Evolutionary conservation across 768 basidiomycete genomes (phyloP).

Genomic region (Hydnum rufescens): DNA sequence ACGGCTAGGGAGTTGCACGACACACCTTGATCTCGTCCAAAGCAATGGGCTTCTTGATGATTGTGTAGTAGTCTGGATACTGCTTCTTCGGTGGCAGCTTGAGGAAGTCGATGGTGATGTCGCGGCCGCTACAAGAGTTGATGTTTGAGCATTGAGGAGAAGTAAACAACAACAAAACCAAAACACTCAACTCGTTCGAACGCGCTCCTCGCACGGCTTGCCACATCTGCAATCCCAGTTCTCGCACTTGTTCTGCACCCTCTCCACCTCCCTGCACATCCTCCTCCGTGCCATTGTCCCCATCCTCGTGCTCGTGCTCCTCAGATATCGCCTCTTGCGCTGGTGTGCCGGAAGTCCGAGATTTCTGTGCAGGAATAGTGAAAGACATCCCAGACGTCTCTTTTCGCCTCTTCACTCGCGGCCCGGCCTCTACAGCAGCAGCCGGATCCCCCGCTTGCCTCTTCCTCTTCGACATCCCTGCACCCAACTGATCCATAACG

Average conservation of each 20-base stretch:
- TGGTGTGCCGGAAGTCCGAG: neutral
- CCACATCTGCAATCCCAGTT: constrained; percentile 37
- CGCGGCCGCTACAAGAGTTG: constrained; percentile 5
- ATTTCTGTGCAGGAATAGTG: constrained; percentile 1
- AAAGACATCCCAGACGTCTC: constrained; percentile 2
- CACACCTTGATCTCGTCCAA: constrained; percentile 65
- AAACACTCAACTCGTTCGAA: constrained; percentile 62
- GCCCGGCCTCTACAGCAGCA: constrained; percentile 2
- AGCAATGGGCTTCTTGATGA: constrained; percentile 67
- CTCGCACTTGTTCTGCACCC: neutral
- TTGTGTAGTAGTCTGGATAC: constrained; percentile 56
- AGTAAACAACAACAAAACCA: neutral
- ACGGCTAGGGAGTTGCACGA: neutral
- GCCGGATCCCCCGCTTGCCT: constrained; percentile 3
- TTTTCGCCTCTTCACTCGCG: constrained; percentile 4
- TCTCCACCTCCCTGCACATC: neutral
- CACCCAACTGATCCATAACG: neutral
- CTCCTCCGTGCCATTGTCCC: neutral
- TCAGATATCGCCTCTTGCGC: constrained; percentile 1
- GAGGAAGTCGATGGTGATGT: constrained; percentile 12
- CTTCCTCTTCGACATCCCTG: neutral
- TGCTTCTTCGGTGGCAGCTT: constrained; percentile 10
- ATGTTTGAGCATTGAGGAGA: neutral
- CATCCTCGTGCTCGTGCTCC: neutral
- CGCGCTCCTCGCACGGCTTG: constrained; percentile 37